Evolutionary conservation across 148 eudicot species (phyloP).

Genomic region (Salicornia ramosissima): DNA sequence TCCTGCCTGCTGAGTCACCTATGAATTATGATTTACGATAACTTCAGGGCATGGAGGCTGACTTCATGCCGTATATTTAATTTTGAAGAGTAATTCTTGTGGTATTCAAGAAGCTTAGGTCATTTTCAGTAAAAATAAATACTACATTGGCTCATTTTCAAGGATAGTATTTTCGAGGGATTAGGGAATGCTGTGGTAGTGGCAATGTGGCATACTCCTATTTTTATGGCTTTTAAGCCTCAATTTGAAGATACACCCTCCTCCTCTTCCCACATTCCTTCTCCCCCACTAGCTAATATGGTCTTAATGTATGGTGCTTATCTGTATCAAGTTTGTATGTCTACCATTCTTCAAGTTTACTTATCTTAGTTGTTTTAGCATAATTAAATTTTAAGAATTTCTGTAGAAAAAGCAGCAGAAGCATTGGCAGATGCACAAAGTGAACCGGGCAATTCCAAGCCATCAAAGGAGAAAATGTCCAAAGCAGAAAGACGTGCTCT

Average conservation of each 20-base stretch:
- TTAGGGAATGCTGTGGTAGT: neutral
- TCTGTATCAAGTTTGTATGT: neutral
- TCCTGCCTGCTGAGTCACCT: too few species aligned
- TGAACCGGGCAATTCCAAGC: constrained; percentile 46
- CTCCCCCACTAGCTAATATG: too few species aligned
- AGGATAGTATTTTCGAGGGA: too few species aligned
- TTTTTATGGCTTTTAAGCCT: neutral
- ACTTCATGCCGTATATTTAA: neutral
- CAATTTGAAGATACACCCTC: too few species aligned
- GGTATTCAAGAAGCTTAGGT: neutral
- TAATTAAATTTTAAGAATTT: constrained; percentile 24
- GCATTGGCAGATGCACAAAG: constrained; percentile 38
- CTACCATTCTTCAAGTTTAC: constrained; percentile 12
- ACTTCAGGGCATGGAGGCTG: neutral
- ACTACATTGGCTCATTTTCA: too few species aligned
- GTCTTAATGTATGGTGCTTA: too few species aligned
- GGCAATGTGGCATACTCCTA: neutral
- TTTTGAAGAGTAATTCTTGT: neutral
- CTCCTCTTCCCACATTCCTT: too few species aligned
- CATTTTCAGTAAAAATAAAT: neutral
- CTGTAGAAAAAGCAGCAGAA: constrained; percentile 52
- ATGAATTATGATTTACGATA: too few species aligned
- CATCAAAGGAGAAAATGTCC: constrained; percentile 72
- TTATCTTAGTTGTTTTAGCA: constrained; percentile 16
- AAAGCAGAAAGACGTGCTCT: constrained; percentile 95